These are phyloP conservation scores for Ascosphaera apis DNA, from an alignment of 2,329 filamentous ascomycete species.

Conservation along the genomic window DNA sequence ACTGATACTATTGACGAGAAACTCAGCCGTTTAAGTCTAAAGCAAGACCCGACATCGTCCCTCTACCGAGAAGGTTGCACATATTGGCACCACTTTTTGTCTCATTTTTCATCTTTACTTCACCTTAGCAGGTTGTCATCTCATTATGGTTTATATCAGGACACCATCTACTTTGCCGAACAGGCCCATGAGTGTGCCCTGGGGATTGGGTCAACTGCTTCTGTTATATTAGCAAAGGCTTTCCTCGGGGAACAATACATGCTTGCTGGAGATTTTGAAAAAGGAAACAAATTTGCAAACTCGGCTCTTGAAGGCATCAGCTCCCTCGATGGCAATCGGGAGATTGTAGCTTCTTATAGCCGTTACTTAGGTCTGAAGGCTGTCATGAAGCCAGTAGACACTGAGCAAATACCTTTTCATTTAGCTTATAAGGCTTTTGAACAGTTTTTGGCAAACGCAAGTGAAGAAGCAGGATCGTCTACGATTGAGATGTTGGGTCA, in stretches of 20 bases:
- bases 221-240: constrained; percentile 24
- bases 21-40: background rate
- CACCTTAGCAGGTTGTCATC: constrained; percentile 59
- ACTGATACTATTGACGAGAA: background rate
- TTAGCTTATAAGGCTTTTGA: background rate
- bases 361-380: constrained; percentile 19
- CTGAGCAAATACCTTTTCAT: background rate
- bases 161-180: constrained; percentile 72
- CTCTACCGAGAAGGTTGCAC: constrained; percentile 34
- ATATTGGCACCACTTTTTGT: constrained; percentile 59
- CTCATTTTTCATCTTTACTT: constrained; percentile 46
- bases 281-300: constrained; percentile 32
- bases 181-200: constrained; percentile 57
- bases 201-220: constrained; percentile 38
- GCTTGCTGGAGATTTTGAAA: constrained; percentile 25
- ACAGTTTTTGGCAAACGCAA: background rate
- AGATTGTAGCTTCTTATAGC: constrained; percentile 26
- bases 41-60: constrained; percentile 11
- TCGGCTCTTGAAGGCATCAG: constrained; percentile 34
- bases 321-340: constrained; percentile 26
- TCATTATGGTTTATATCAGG: constrained; percentile 66
- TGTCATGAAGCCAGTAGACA: constrained; percentile 10
- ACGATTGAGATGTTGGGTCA: background rate
- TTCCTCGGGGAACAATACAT: constrained; percentile 26
- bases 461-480: background rate